A percentile compares a stretch with the other conserved stretches of the same genome.
Evolutionary conservation across 192 early-diverging fungal genomes (phyloP).

Genomic region (Coemansia sp.): DNA sequence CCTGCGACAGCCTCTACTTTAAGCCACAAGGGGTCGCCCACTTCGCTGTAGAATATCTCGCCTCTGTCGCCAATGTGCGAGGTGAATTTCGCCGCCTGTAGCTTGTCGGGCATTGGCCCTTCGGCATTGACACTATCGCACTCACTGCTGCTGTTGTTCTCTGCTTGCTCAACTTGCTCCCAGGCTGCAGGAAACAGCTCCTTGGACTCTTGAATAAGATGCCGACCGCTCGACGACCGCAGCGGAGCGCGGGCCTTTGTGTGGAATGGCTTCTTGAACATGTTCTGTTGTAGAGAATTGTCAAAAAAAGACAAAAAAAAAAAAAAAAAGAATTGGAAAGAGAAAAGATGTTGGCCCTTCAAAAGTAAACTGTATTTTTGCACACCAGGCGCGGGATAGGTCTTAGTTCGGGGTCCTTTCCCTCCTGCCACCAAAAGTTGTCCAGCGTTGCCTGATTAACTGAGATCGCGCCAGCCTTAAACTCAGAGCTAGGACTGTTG

Average conservation of each 20-base stretch:
- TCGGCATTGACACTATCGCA: slow-evolving; percentile 18
- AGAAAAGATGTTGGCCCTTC: background rate
- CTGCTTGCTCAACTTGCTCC: slow-evolving; percentile 15
- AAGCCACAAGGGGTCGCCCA: slow-evolving; percentile 70
- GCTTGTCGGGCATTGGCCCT: slow-evolving; percentile 57
- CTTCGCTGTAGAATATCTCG: slow-evolving; percentile 62
- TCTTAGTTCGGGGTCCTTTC: slow-evolving; percentile 68
- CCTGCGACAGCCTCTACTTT: slow-evolving; percentile 53
- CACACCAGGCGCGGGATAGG: slow-evolving; percentile 60
- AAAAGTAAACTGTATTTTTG: slow-evolving; percentile 74
- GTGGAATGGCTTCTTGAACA: slow-evolving; percentile 78
- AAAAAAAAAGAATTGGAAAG: background rate
- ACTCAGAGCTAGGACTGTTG: slow-evolving; percentile 31
- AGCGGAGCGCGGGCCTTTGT: slow-evolving; percentile 72
- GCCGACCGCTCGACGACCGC: slow-evolving; percentile 68
- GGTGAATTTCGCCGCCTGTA: slow-evolving; percentile 67
- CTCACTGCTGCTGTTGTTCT: background rate
- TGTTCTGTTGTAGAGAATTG: slow-evolving; percentile 21
- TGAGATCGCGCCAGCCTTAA: slow-evolving; percentile 38
- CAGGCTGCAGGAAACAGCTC: slow-evolving; percentile 50
- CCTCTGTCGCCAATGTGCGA: slow-evolving; percentile 68
- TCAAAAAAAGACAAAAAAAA: slow-evolving; percentile 7
- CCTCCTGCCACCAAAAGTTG: slow-evolving; percentile 74
- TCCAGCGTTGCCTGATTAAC: slow-evolving; percentile 60
- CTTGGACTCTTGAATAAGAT: slow-evolving; percentile 66